A percentile compares a stretch with the other conserved stretches of the same genome.
phyloP scores from a whole-genome alignment of 495 filamentous ascomycete species.

The Collariella sp. region DNA sequence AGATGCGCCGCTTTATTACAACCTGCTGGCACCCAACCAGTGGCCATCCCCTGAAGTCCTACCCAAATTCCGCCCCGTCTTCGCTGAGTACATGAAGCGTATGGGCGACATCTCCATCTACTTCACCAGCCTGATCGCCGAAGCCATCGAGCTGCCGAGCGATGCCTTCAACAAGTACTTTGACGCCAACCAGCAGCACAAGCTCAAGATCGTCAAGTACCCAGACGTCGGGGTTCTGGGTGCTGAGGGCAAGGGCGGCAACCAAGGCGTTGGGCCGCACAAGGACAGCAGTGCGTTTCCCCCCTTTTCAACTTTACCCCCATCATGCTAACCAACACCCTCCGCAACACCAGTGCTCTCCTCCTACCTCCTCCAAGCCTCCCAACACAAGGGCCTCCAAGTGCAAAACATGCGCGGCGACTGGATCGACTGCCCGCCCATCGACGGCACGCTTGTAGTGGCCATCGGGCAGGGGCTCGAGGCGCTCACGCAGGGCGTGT shows the following conservation, averaged over 20 bases:
- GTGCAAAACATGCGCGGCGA: conserved; percentile 72
- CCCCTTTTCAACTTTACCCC: neutral
- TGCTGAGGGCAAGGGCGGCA: conserved; percentile 37
- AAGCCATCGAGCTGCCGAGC: conserved; percentile 67
- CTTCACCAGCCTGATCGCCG: conserved; percentile 80
- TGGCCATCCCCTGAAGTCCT: conserved; percentile 67
- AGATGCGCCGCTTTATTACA: conserved; percentile 62
- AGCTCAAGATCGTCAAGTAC: conserved; percentile 90
- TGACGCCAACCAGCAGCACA: conserved; percentile 74
- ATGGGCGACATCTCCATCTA: conserved; percentile 62
- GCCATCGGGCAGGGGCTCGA: conserved; percentile 92
- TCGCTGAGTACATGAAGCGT: conserved; percentile 63
- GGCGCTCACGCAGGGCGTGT: conserved; percentile 82
- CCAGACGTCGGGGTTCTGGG: conserved; percentile 49
- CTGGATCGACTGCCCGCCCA: conserved; percentile 72
- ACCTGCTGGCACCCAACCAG: conserved; percentile 79
- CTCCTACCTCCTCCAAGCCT: conserved; percentile 79
- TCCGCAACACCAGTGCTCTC: conserved; percentile 52
- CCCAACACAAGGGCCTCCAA: conserved; percentile 71
- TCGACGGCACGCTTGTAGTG: conserved; percentile 62
- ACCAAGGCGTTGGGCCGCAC: conserved; percentile 81
- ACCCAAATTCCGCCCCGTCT: conserved; percentile 61
- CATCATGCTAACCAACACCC: neutral
- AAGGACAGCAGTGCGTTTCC: conserved; percentile 61
- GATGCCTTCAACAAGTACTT: conserved; percentile 77